These are phyloP conservation scores for Phytophthora europaea DNA, from an alignment of 352 stramenopile genomes.

Conservation along the genomic window DNA sequence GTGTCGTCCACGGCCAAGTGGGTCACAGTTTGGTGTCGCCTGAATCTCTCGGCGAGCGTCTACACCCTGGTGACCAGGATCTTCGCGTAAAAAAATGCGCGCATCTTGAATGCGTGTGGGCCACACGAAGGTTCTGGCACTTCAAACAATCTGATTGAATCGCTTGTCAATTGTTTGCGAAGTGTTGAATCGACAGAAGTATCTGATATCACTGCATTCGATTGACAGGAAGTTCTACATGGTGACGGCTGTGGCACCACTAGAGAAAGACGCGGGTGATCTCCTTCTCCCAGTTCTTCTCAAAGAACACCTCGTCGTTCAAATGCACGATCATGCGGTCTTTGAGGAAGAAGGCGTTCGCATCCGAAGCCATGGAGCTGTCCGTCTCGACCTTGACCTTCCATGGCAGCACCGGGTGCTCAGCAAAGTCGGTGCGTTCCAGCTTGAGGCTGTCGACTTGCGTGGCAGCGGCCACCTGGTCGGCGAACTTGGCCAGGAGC, in stretches of 20 bases:
- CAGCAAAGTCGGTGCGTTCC: constrained; percentile 38
- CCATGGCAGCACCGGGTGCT: constrained; percentile 46
- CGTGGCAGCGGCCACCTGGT: constrained; percentile 28
- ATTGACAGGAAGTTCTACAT: neutral
- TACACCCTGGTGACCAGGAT: constrained; percentile 1
- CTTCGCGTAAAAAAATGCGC: constrained; percentile 11
- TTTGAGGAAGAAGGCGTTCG: constrained; percentile 41
- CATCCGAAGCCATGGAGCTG: constrained; percentile 57
- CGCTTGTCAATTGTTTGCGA: no score
- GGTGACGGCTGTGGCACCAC: neutral
- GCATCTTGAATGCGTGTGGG: neutral
- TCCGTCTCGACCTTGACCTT: constrained; percentile 51
- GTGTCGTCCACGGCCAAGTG: no score
- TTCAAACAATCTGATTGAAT: no score
- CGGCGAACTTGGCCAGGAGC: constrained; percentile 29
- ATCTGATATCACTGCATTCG: neutral
- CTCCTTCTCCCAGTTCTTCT: constrained; percentile 51
- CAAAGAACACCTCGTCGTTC: constrained; percentile 49
- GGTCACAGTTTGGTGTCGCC: no score
- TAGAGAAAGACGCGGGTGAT: constrained; percentile 49
- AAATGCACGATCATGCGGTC: constrained; percentile 46
- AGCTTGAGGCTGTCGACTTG: constrained; percentile 25
- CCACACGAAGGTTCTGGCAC: constrained; percentile 1
- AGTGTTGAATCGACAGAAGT: neutral
- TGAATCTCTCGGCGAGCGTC: no score